Percentiles rank a stretch among this genome's conserved stretches.
These are phyloP conservation scores for Populus euphratica DNA, from an alignment of 345 rosid genomes.

Conservation along the genomic window DNA sequence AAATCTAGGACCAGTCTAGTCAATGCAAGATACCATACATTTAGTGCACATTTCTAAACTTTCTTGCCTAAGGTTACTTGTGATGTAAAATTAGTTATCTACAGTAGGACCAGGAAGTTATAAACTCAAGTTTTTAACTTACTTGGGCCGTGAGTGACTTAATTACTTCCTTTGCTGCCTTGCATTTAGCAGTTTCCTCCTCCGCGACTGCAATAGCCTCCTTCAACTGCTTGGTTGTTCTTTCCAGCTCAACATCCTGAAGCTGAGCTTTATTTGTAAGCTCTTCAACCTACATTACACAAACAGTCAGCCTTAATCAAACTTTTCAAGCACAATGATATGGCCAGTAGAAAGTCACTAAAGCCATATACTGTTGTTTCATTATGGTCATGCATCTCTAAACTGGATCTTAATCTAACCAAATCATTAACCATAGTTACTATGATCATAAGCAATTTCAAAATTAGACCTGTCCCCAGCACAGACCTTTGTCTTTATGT, in stretches of 20 bases:
- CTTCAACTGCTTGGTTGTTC: conserved; percentile 45
- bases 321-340: neutral
- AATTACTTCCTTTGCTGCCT: conserved; percentile 48
- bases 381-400: neutral
- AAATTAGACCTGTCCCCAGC: neutral
- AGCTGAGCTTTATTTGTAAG: conserved; percentile 46
- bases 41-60: neutral
- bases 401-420: neutral
- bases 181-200: conserved; percentile 57
- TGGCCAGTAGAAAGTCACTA: neutral
- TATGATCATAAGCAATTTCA: neutral
- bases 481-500: neutral
- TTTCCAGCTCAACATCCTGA: conserved; percentile 53
- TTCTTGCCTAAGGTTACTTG: neutral
- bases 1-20: neutral
- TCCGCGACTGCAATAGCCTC: conserved; percentile 40
- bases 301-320: conserved; percentile 2
- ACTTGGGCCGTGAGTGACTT: conserved; percentile 57
- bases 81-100: neutral
- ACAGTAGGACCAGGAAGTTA: neutral
- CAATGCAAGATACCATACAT: neutral
- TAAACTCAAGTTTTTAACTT: neutral
- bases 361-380: neutral
- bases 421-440: neutral
- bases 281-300: conserved; percentile 55